Evolutionary conservation across 768 basidiomycete genomes (phyloP).

Genomic region (Hortiboletus campestris): DNA sequence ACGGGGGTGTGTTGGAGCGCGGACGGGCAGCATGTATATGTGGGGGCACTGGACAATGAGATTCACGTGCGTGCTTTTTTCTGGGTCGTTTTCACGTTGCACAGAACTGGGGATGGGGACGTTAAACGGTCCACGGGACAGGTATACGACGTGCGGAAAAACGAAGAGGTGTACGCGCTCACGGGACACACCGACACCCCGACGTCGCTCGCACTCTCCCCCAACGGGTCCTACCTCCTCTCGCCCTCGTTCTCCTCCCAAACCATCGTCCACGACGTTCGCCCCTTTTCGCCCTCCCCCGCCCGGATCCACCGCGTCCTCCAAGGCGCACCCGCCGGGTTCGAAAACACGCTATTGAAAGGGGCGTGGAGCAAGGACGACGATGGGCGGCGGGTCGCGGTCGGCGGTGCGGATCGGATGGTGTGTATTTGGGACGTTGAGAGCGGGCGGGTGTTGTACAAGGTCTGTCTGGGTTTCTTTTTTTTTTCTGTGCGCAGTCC

Average conservation of each 20-base stretch:
- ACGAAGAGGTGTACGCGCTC: constrained; percentile 75
- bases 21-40: constrained; percentile 85
- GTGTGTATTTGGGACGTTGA: constrained; percentile 88
- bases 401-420: constrained; percentile 87
- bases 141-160: constrained; percentile 90
- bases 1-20: constrained; percentile 91
- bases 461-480: constrained; percentile 45
- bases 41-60: constrained; percentile 94
- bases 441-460: constrained; percentile 71
- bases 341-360: constrained; percentile 82
- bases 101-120: too few relatives aligned
- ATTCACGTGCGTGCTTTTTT: constrained; percentile 68
- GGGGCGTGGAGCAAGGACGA: constrained; percentile 89
- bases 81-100: too few relatives aligned
- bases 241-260: constrained; percentile 90
- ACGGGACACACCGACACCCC: constrained; percentile 90
- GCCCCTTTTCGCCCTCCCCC: constrained; percentile 88
- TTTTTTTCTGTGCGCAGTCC: background rate
- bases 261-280: constrained; percentile 86
- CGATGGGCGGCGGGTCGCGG: constrained; percentile 76
- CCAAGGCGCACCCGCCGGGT: constrained; percentile 89
- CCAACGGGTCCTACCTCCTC: constrained; percentile 82
- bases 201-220: constrained; percentile 89
- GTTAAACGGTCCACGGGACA: constrained; percentile 27
- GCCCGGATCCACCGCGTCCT: constrained; percentile 76